Base-by-base conservation (phyloP, 148 eudicot species). In the Camellia japonica region DNA sequence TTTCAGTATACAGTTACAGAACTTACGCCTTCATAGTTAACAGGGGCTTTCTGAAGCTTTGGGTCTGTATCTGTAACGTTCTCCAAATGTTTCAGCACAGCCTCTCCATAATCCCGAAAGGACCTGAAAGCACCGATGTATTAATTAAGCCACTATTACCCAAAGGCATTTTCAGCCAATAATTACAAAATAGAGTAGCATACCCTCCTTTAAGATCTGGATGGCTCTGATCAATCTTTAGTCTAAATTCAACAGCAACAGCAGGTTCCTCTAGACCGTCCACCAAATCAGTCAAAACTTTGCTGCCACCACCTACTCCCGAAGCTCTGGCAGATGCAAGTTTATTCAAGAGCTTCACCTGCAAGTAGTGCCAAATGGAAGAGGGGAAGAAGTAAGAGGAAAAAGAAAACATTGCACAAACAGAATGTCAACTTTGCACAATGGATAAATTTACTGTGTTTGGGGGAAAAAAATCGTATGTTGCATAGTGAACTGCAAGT, bases 21-120 rank as follows among this genome's bases (percentile, higher is more conserved):
- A 88, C 94, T 90, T 88, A 95, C 98, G 70, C 99, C 99, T 92
- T 96, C 99, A 76, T 96, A 88, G 83, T 93, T 96, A 76, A 96
- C 90, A 63, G 98, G 93, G 64, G 97, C 97, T 84, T 90, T 96
- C 66, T 87, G 86, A 80, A 96, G 92, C 74, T 90, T 91, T 19
- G 93, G 84, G 82, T 92, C 91, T 54, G 95, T 90, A 73, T 85
- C 90, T 16, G 82, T 90, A 23, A 77, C 38, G 77, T 88, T 91
- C 79, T 88, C 95, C 88, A 93, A 81, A 84, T 93, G 91, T 80
- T 90, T 91, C 78, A 96, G 70, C 77, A 92, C 92, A 56, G 93
- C 94, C 75, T 93, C 98, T 59, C 99, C 99, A 82, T 93, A 96
- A 14, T 91, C 93, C 47, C 93, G 90, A 82, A 96, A 96, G 56